A percentile compares a stretch with the other conserved stretches of the same genome.
phyloP scores from a whole-genome alignment of 2,329 filamentous ascomycete genomes.

The Cladosporium sp. region DNA sequence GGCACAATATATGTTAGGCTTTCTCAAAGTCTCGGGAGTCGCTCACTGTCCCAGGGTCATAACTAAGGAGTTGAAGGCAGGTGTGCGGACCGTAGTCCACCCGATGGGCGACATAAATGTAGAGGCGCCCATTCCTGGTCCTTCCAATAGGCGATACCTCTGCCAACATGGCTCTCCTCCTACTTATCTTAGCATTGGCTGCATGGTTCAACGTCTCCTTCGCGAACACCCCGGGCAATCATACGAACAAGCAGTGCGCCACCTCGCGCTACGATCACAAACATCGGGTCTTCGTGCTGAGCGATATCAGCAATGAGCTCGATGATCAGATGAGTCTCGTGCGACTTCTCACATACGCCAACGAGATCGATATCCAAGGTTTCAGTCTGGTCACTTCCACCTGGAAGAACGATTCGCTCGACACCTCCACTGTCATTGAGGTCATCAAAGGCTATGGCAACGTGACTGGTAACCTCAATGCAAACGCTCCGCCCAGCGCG shows the following conservation, averaged over 20 bases:
- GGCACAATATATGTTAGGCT: too few species aligned
- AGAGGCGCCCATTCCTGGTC: background rate
- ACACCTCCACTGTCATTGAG: conserved; percentile 22
- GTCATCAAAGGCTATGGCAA: conserved; percentile 26
- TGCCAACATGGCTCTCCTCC: too few species aligned
- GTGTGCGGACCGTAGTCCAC: too few species aligned
- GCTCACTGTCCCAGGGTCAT: too few species aligned
- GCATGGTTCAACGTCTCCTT: background rate
- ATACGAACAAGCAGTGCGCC: background rate
- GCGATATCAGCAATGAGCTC: conserved; percentile 27
- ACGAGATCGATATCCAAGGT: conserved; percentile 23
- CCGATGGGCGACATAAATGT: too few species aligned
- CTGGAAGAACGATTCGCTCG: conserved; percentile 23
- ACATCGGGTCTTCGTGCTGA: conserved; percentile 24
- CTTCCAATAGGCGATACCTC: too few species aligned
- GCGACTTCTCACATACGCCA: conserved; percentile 21
- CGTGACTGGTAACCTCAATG: background rate
- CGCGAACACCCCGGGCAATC: background rate
- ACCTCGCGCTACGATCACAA: conserved; percentile 12
- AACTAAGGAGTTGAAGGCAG: too few species aligned
- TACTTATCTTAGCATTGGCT: background rate
- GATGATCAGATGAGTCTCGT: conserved; percentile 27
- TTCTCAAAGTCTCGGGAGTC: too few species aligned
- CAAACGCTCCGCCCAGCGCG: background rate
- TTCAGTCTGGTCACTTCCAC: conserved; percentile 22